Evolutionary conservation across 768 basidiomycete genomes (phyloP), one percentile per base, ranked within the genome.

Genomic region (Daedalea quercina): DNA sequence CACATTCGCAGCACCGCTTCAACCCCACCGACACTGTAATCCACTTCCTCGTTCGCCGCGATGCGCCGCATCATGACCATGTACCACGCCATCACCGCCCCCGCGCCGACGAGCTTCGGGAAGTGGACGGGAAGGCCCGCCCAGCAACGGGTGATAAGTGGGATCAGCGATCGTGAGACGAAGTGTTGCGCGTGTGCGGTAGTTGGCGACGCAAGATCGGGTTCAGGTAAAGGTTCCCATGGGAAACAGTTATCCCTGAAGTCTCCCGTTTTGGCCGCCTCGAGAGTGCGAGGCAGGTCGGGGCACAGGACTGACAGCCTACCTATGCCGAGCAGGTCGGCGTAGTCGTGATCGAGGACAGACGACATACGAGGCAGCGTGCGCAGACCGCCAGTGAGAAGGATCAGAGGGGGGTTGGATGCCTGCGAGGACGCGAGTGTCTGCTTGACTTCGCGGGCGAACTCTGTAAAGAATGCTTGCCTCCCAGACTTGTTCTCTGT

Each of bases 381-480:
- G 22, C 76, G 72, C 37, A 95, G 76, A 22, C 90, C 90, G 25
- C 92, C 92, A 0, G 92, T 94, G 24, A 94, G 77, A 25, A 94
- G 70, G 57, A 94, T 73, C 7, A 87, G 71, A 1, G 91, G 89
- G 2, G 66, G 61, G 12, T 34, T 59, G 1, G 70, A 50, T 0
- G 70, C 46, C 24, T 41, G 20, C 9, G 24, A 43, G 34, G n/a
- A n/a, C n/a, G 50, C 64, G 2, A 90, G 61, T 23, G 71, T 68
- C 42, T 68, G 61, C 55, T 82, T 69, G 0, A 81, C 85, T 54
- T 69, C 68, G 31, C 73, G 72, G 1, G 92, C 81, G 58, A 92
- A 91, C 1, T 69, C 71, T 25, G 82, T 65, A 59, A 93, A 95
- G 57, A 90, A 77, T 1, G 81, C 85, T 65, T 92, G 87, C 25